A percentile compares a stretch with the other conserved stretches of the same genome.
These are phyloP conservation scores for Rosellinia necatrix DNA, from an alignment of 2,329 filamentous ascomycete species.

Conservation along the genomic window DNA sequence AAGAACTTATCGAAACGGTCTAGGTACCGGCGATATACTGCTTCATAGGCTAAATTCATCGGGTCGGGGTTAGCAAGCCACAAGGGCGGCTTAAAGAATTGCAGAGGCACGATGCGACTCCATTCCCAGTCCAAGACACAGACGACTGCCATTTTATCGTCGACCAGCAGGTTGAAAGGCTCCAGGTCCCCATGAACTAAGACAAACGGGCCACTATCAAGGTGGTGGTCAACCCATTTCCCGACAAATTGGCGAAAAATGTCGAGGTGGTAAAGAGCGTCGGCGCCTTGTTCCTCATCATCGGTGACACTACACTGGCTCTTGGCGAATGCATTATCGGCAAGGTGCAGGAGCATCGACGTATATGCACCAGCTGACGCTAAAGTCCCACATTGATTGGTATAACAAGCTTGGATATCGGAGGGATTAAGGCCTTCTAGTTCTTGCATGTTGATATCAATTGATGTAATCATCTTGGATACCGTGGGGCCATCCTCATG, in stretches of 20 bases:
- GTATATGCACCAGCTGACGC: slow-evolving; percentile 3
- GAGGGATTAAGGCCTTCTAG: slow-evolving; percentile 6
- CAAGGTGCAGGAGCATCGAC: slow-evolving; percentile 17
- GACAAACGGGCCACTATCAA: slow-evolving; percentile 26
- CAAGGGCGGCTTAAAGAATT: slow-evolving; percentile 36
- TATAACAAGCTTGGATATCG: slow-evolving; percentile 1
- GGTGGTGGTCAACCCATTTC: slow-evolving; percentile 17
- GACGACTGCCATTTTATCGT: slow-evolving; percentile 24
- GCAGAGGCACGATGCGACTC: slow-evolving; percentile 34
- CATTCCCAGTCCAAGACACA: slow-evolving; percentile 37
- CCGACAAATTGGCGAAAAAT: slow-evolving; percentile 23
- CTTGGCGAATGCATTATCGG: slow-evolving; percentile 8
- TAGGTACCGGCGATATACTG: neutral
- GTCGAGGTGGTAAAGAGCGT: slow-evolving; percentile 22
- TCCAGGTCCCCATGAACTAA: slow-evolving; percentile 20
- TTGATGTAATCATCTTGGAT: slow-evolving; percentile 14
- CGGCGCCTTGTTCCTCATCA: slow-evolving; percentile 9
- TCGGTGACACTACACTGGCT: slow-evolving; percentile 1
- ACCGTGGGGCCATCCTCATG: slow-evolving; percentile 19
- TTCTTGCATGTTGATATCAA: slow-evolving; percentile 17
- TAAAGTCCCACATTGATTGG: neutral
- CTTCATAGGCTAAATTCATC: neutral
- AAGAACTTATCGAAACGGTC: slow-evolving; percentile 5
- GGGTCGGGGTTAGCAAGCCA: slow-evolving; percentile 25
- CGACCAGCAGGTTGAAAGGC: slow-evolving; percentile 26